Evolutionary conservation across 805 yeast species (phyloP).

Genomic region (Wickerhamiella occidentalis): DNA sequence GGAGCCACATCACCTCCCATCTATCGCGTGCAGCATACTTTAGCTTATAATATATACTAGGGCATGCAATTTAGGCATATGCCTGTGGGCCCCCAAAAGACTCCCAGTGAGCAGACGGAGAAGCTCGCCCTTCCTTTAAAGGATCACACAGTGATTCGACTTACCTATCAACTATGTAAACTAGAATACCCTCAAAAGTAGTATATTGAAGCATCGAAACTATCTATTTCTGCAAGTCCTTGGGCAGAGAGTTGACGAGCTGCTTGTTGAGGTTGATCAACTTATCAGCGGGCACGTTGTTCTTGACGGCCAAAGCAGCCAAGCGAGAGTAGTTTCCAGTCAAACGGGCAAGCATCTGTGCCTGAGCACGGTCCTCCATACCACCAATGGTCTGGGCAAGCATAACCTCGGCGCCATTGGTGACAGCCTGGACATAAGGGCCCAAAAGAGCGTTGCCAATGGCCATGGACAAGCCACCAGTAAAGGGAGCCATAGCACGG

Average conservation of each 20-base stretch:
- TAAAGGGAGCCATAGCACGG: constrained; percentile 17
- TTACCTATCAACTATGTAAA: too few relatives aligned
- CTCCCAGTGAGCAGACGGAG: too few relatives aligned
- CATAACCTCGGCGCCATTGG: constrained; percentile 14
- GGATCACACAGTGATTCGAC: too few relatives aligned
- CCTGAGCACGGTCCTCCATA: constrained; percentile 15
- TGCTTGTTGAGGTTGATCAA: constrained; percentile 17
- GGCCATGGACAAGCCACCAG: constrained; percentile 17
- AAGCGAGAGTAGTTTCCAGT: constrained; percentile 20
- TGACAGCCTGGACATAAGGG: constrained; percentile 25
- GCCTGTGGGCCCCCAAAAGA: too few relatives aligned
- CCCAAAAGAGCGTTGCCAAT: constrained; percentile 20
- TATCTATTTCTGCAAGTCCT: constrained; percentile 5
- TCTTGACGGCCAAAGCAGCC: constrained; percentile 14
- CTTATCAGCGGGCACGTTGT: constrained; percentile 15
- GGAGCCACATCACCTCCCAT: too few relatives aligned
- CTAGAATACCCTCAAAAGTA: too few relatives aligned
- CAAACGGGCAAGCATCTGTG: constrained; percentile 14
- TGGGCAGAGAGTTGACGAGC: constrained; percentile 13
- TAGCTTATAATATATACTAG: too few relatives aligned
- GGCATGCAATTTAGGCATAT: too few relatives aligned
- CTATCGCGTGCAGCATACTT: too few relatives aligned
- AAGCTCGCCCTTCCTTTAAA: too few relatives aligned
- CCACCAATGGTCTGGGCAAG: constrained; percentile 21
- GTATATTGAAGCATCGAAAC: too few relatives aligned